Evolutionary conservation across 306 rosid species (phyloP).

Genomic region (Pterocarpus santalinus): DNA sequence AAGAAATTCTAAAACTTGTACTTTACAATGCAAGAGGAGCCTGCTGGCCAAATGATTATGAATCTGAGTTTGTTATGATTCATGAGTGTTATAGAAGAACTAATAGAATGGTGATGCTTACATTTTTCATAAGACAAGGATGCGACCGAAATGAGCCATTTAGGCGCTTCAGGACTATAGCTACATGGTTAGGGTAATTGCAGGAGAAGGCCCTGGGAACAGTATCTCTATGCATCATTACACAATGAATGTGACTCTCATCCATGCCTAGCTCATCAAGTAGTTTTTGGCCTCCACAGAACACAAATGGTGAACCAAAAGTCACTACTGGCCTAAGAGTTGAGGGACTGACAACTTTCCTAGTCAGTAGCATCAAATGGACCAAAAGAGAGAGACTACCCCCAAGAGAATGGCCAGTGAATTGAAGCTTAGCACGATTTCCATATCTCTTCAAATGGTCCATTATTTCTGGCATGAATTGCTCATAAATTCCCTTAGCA

Average conservation of each 20-base stretch:
- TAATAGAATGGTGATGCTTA: constrained; percentile 47
- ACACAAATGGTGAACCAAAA: constrained; percentile 93
- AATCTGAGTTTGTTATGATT: not conserved
- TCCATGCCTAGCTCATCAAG: constrained; percentile 74
- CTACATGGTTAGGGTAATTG: constrained; percentile 83
- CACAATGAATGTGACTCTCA: constrained; percentile 70
- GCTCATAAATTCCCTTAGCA: constrained; percentile 87
- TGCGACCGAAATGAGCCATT: constrained; percentile 76
- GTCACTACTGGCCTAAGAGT: constrained; percentile 79
- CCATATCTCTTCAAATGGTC: constrained; percentile 77
- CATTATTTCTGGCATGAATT: constrained; percentile 83
- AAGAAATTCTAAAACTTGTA: not conserved
- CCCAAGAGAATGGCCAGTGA: constrained; percentile 95
- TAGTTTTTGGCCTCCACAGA: constrained; percentile 80
- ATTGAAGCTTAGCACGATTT: constrained; percentile 77
- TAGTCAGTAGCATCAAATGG: constrained; percentile 78
- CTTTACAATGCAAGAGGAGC: not conserved
- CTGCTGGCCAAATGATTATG: not conserved
- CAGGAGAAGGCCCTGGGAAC: constrained; percentile 98
- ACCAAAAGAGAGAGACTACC: constrained; percentile 93
- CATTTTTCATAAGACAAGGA: constrained; percentile 77
- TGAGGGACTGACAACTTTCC: constrained; percentile 69
- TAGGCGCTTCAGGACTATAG: constrained; percentile 75
- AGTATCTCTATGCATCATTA: constrained; percentile 93
- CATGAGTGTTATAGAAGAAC: not conserved